These are phyloP conservation scores for Phytophthora idaei DNA, from an alignment of 352 stramenopile genomes.

Conservation along the genomic window DNA sequence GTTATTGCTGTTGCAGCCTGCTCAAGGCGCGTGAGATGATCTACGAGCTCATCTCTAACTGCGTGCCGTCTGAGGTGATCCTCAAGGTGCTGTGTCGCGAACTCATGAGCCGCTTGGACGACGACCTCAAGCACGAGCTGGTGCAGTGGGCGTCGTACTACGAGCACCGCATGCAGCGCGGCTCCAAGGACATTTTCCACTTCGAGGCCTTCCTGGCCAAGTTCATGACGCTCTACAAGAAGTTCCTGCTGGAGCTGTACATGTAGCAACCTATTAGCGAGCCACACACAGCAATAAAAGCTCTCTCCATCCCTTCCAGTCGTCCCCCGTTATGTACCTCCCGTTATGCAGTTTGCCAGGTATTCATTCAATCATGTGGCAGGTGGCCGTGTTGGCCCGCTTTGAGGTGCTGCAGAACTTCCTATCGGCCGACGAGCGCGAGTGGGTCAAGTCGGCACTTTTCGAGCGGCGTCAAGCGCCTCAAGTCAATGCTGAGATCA, in stretches of 20 bases:
- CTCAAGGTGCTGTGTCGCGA: constrained; percentile 92
- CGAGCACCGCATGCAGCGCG: constrained; percentile 95
- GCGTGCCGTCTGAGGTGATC: constrained; percentile 98
- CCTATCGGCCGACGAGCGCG: constrained; percentile 34
- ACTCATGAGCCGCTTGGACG: constrained; percentile 95
- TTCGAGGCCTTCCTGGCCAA: constrained; percentile 99
- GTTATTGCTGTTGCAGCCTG: constrained; percentile 57
- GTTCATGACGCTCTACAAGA: constrained; percentile 99
- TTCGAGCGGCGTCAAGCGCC: constrained; percentile 13
- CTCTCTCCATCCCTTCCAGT: neutral
- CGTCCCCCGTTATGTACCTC: constrained; percentile 15
- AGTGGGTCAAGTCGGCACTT: constrained; percentile 33
- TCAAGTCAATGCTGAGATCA: constrained; percentile 16
- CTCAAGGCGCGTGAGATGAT: constrained; percentile 96
- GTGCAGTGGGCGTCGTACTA: constrained; percentile 87
- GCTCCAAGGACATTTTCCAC: constrained; percentile 99
- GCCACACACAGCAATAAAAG: constrained; percentile 6
- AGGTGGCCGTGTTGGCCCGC: constrained; percentile 41
- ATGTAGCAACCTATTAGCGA: constrained; percentile 47
- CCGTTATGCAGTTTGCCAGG: constrained; percentile 12
- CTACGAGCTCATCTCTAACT: constrained; percentile 99
- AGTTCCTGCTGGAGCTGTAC: constrained; percentile 96
- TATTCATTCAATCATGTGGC: constrained; percentile 37
- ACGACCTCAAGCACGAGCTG: constrained; percentile 96
- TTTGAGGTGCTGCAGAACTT: constrained; percentile 49